phyloP scores from a whole-genome alignment of 2,329 filamentous ascomycete genomes.

The Ophiostoma quercus region DNA sequence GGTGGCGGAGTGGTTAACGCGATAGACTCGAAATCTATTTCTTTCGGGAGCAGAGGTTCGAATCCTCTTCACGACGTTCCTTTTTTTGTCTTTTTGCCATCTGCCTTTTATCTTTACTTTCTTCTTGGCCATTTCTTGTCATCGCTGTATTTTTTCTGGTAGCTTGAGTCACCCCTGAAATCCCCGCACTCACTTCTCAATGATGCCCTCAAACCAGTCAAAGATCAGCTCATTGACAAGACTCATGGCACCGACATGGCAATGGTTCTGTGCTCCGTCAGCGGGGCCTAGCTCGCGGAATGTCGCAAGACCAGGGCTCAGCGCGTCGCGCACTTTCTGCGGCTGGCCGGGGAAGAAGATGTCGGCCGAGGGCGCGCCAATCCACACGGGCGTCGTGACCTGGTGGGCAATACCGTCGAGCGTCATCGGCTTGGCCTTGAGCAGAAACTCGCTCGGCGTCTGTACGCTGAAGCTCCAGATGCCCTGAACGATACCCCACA shows the following conservation, averaged over 20 bases:
- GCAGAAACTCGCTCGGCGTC: constrained; percentile 20
- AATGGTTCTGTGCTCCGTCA: constrained; percentile 29
- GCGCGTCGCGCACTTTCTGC: constrained; percentile 25
- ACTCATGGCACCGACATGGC: constrained; percentile 28
- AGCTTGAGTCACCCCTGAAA: background rate
- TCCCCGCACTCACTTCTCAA: background rate
- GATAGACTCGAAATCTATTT: constrained; percentile 1
- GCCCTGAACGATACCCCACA: constrained; percentile 36
- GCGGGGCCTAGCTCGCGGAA: constrained; percentile 25
- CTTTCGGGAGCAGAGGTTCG: background rate
- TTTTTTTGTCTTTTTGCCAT: background rate
- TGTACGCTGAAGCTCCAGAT: constrained; percentile 35
- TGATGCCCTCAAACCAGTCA: constrained; percentile 28
- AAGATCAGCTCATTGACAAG: constrained; percentile 26
- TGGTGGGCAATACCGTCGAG: constrained; percentile 18
- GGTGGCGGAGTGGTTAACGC: constrained; percentile 14
- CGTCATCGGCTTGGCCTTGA: constrained; percentile 19
- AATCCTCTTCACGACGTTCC: constrained; percentile 6
- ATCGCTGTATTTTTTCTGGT: background rate
- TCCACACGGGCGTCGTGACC: constrained; percentile 22
- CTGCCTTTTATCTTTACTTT: background rate
- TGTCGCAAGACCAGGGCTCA: constrained; percentile 26
- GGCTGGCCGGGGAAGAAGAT: constrained; percentile 26
- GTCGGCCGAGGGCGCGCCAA: constrained; percentile 19
- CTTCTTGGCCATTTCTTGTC: background rate